Evolutionary conservation across 305 asterid genomes (phyloP), one percentile per base, ranked within the genome.

Genomic region (Fraxinus dipetala): DNA sequence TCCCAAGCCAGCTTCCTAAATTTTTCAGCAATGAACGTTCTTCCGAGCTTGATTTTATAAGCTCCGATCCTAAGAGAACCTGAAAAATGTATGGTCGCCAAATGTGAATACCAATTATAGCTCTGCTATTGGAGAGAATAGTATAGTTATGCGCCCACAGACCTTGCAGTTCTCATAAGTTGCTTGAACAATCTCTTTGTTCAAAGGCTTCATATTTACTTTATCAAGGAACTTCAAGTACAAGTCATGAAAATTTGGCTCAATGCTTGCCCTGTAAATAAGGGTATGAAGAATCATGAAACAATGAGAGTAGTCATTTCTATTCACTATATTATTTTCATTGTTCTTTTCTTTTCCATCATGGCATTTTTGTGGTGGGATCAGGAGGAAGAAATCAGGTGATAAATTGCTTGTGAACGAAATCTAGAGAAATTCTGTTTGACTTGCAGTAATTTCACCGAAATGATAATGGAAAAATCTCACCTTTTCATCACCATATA

Each of bases 161-260:
- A 96, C 99, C 98, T 95, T 96, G 98, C 99, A 96, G 90, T 96
- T 96, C 88, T 96, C 98, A 51, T 96, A 96, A 34, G 98, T 96
- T 43, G 98, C 96, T 89, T 90, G 93, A 80, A 91, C 84, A 82
- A 93, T 89, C 91, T 93, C 97, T 80, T 84, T 91, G 90, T 79
- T 90, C 89, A 96, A 87, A 70, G 90, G 90, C 91, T 89, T 96
- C 86, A 93, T 84, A 79, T 89, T 93, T 61, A 93, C 93, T 93
- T 96, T 96, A 83, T 94, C 98, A 20, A 96, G 90, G 87, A 92
- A 96, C 95, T 93, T 96, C 89, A 96, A 85, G 91, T 96, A 96
- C 91, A 96, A 85, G 86, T 96, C 99, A 86, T 96, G 99, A 86
- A 96, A 96, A 82, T 96, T 96, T 54, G 93, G 95, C 90, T 96